A percentile compares a stretch with the other conserved stretches of the same genome.
phyloP scores from a whole-genome alignment of 352 stramenopile species.

The Elongisporangium prolatum region DNA sequence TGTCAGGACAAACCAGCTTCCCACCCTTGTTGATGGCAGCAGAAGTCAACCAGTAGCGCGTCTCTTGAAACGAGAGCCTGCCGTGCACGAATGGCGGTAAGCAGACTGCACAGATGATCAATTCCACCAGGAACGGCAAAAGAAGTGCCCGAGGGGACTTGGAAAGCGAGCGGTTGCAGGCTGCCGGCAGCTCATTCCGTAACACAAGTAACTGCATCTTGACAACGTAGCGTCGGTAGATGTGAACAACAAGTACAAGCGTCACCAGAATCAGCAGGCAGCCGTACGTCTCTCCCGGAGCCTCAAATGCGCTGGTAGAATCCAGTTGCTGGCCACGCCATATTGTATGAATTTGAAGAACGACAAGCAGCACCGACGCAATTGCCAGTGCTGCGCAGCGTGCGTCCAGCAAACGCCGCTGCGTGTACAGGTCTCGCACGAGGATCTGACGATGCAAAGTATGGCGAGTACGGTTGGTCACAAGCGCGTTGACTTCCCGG shows the following conservation, averaged over 20 bases:
- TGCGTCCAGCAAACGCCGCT: slow-evolving; percentile 31
- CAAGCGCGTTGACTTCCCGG: slow-evolving; percentile 11
- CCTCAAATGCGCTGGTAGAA: slow-evolving; percentile 16
- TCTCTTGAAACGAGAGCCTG: slow-evolving; percentile 34
- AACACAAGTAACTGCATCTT: slow-evolving; percentile 53
- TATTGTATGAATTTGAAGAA: slow-evolving; percentile 55
- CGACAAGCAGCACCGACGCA: slow-evolving; percentile 33
- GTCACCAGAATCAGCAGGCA: slow-evolving; percentile 43
- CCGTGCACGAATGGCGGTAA: slow-evolving; percentile 50
- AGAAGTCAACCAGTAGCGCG: slow-evolving; percentile 28
- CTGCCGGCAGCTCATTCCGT: slow-evolving; percentile 34
- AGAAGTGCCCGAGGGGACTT: slow-evolving; percentile 23
- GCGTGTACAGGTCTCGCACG: slow-evolving; percentile 21
- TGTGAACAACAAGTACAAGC: slow-evolving; percentile 27
- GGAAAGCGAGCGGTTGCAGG: slow-evolving; percentile 11
- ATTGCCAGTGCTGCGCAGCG: slow-evolving; percentile 11
- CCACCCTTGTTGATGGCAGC: slow-evolving; percentile 1
- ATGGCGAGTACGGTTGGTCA: slow-evolving; percentile 11
- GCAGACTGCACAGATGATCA: slow-evolving; percentile 34
- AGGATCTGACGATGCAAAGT: slow-evolving; percentile 18
- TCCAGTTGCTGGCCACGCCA: slow-evolving; percentile 31
- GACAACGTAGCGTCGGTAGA: slow-evolving; percentile 40
- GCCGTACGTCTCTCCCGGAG: slow-evolving; percentile 48
- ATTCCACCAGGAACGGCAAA: slow-evolving; percentile 34
- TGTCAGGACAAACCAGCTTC: slow-evolving; percentile 14